Evolutionary conservation across 2,329 filamentous ascomycete species (phyloP), one percentile per base, ranked within the genome.

Genomic region (Hymenoscyphus linearis): DNA sequence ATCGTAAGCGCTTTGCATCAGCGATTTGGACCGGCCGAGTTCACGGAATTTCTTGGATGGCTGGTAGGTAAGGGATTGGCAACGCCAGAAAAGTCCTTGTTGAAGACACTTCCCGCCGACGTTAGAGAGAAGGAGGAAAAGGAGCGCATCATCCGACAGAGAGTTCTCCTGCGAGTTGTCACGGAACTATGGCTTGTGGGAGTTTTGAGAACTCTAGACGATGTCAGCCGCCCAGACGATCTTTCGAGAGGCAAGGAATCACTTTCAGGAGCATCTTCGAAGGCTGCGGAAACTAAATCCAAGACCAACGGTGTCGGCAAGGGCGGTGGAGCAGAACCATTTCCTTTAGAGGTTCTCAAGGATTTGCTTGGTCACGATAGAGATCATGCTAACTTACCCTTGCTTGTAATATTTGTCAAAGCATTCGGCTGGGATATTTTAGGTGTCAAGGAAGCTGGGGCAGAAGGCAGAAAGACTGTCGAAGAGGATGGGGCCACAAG

Each of bases 171-270:
- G 59, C 86, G 93, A 40, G 89, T 99, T 13, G 92, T 96, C 36
- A 97, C 95, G 2, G 95, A 99, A 74, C 80, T 99, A 37, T 99
- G 96, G 96, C 84, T 99, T 4, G 91, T 96, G 18, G 91, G 91
- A 31, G 88, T 95, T 50, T 76, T 99, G 67, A 85, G 89, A 69
- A 97, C 92, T 50, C 79, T 98, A 62, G 85, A 88, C 67, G 85
- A 88, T 71, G 82, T 85, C 62, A 82, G 77, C 57, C 79, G 79
- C 53, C 85, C 85, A 10, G 85, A 88, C 63, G 85, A 87, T 70
- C 78, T 82, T n/a, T 83, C 83, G 26, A 66, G 72, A 57, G 70
- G 72, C 27, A 85, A 81, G 75, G 82, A 80, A 74, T 70, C 70
- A 18, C 65, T 73, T 18, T 66, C 68, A 25, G 65, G 62, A 34